Evolutionary conservation across 768 basidiomycete genomes (phyloP).

Genomic region (Mrakia hoshinonis): DNA sequence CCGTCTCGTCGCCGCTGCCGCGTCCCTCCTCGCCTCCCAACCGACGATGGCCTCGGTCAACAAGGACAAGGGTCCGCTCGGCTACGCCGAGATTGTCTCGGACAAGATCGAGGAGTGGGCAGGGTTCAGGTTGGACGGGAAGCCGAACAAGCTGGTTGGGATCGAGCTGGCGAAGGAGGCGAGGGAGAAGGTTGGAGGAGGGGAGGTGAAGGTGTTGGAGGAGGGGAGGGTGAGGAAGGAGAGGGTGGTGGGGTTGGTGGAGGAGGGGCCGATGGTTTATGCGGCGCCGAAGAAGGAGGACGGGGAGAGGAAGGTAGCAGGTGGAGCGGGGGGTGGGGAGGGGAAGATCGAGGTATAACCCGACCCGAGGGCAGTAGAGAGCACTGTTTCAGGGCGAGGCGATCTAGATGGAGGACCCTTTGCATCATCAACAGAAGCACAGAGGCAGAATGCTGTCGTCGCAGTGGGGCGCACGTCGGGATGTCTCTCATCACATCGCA

Average conservation of each 20-base stretch:
- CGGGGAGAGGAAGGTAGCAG: not conserved
- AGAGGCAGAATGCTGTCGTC: too few relatives aligned
- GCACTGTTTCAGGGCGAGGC: not conserved
- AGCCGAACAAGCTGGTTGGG: not conserved
- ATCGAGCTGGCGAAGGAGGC: not conserved
- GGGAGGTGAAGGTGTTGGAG: not conserved
- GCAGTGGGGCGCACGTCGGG: too few relatives aligned
- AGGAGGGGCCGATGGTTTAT: not conserved
- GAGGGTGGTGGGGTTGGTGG: not conserved
- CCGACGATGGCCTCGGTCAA: not conserved
- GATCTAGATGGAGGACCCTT: not conserved
- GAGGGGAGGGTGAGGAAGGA: not conserved
- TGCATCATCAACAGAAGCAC: too few relatives aligned
- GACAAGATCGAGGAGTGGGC: conserved; percentile 1
- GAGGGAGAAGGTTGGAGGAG: not conserved
- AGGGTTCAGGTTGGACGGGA: not conserved
- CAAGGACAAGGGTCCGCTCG: not conserved
- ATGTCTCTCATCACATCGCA: too few relatives aligned
- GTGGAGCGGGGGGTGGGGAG: not conserved
- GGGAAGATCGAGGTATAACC: not conserved
- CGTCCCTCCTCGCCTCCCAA: not conserved
- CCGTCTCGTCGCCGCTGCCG: not conserved
- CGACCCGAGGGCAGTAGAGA: not conserved
- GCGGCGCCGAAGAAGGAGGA: not conserved
- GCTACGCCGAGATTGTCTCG: not conserved